Evolutionary conservation across 371 early-diverging fungal species (phyloP).

Genomic region (Synchytrium microbalum): DNA sequence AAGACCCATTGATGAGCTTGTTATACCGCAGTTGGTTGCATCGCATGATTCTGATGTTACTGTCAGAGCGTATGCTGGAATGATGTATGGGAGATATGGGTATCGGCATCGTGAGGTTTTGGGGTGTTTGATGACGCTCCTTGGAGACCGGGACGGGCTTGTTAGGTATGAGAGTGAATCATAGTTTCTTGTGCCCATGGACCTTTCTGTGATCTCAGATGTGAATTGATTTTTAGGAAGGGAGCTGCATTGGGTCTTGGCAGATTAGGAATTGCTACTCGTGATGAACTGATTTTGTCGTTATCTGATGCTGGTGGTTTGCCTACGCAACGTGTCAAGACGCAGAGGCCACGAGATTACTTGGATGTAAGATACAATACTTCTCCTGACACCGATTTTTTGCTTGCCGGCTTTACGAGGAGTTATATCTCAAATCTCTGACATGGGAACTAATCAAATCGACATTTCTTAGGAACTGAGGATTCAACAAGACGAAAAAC

Average conservation of each 20-base stretch:
- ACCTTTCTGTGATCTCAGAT: too few relatives aligned
- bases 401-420: background rate
- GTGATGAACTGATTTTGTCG: background rate
- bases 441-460: background rate
- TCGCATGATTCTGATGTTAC: background rate
- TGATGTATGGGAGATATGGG: background rate
- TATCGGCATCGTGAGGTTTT: background rate
- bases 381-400: background rate
- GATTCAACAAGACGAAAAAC: background rate
- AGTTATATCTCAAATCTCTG: background rate
- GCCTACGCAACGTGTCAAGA: background rate
- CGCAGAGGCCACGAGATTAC: background rate
- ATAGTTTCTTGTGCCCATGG: background rate
- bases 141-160: background rate
- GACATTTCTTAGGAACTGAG: too few relatives aligned
- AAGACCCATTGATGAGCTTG: background rate
- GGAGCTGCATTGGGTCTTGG: background rate
- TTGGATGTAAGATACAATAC: background rate
- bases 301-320: background rate
- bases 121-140: background rate
- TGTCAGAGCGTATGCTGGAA: background rate
- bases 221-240: background rate
- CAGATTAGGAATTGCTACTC: background rate
- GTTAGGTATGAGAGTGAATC: background rate
- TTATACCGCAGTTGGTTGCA: background rate